These are phyloP conservation scores for Clitoria ternatea DNA, from an alignment of 306 rosid species.

Conservation along the genomic window DNA sequence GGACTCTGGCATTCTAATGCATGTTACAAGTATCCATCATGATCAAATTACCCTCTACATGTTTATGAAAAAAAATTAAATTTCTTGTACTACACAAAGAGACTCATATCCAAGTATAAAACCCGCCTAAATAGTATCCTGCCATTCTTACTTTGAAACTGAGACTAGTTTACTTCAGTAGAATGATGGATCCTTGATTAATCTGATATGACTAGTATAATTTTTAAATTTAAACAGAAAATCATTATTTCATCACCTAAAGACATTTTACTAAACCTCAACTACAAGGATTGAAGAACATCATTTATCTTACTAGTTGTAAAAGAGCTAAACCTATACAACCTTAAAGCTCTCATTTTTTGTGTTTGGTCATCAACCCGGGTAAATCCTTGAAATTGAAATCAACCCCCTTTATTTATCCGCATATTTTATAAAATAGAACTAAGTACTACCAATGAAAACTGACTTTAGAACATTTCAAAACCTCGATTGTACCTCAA, in stretches of 20 bases:
- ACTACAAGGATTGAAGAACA: not conserved
- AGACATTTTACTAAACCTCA: not conserved
- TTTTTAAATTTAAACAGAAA: not conserved
- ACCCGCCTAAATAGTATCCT: not conserved
- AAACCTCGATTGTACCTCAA: constrained; percentile 58
- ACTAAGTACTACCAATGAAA: constrained; percentile 27
- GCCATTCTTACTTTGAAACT: not conserved
- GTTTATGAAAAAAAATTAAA: not conserved
- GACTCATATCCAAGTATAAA: not conserved
- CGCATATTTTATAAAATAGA: constrained; percentile 14
- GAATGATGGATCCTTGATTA: not conserved
- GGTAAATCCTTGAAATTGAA: not conserved
- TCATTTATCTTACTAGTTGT: not conserved
- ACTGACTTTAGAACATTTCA: not conserved
- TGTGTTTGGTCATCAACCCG: no score
- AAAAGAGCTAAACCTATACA: not conserved
- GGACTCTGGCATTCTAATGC: not conserved
- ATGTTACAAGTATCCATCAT: not conserved
- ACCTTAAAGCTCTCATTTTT: not conserved
- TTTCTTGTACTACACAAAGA: not conserved
- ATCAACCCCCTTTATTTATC: not conserved
- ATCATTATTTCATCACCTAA: not conserved
- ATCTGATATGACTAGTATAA: not conserved
- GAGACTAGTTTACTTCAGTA: not conserved
- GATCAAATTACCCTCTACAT: not conserved